These are phyloP conservation scores for Chaetomium sp. DNA, from an alignment of 2,329 filamentous ascomycete genomes.

Conservation along the genomic window DNA sequence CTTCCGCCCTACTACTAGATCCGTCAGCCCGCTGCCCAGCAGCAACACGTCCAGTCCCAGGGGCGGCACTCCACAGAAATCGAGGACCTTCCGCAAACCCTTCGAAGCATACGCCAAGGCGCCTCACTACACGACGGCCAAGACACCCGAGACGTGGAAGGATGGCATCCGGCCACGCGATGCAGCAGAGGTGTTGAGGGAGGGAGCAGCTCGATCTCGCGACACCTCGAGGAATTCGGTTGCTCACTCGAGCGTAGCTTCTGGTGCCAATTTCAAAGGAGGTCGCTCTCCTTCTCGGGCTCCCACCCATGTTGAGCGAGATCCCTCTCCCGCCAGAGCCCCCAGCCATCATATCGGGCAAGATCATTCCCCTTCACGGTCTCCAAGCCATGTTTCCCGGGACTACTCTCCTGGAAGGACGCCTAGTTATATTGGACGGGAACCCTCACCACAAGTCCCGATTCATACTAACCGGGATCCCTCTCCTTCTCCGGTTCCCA, in stretches of 20 bases:
- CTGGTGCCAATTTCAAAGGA: constrained; percentile 40
- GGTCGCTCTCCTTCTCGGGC: constrained; percentile 16
- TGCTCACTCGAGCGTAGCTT: constrained; percentile 35
- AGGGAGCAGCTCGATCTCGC: constrained; percentile 45
- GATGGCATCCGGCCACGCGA: constrained; percentile 46
- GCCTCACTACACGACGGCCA: constrained; percentile 65
- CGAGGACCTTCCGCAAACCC: constrained; percentile 65
- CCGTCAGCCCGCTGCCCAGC: constrained; percentile 61
- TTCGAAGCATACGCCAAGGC: constrained; percentile 69
- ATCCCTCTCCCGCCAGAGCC: constrained; percentile 25
- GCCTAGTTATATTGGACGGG: not conserved
- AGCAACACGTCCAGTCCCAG: constrained; percentile 58
- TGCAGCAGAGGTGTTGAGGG: constrained; percentile 58
- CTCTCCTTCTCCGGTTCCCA: constrained; percentile 2
- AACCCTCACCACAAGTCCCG: constrained; percentile 29
- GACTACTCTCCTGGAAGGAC: not conserved
- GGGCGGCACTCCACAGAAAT: constrained; percentile 59
- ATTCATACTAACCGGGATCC: not conserved
- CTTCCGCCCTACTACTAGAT: constrained; percentile 74
- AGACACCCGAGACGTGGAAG: constrained; percentile 60
- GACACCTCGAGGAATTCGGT: constrained; percentile 48
- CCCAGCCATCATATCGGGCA: not conserved
- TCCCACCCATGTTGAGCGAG: constrained; percentile 9
- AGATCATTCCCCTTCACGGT: constrained; percentile 1
- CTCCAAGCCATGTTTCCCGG: not conserved